Base-by-base conservation (phyloP, 2,329 filamentous ascomycete genomes). In the Fusarium temperatum region DNA sequence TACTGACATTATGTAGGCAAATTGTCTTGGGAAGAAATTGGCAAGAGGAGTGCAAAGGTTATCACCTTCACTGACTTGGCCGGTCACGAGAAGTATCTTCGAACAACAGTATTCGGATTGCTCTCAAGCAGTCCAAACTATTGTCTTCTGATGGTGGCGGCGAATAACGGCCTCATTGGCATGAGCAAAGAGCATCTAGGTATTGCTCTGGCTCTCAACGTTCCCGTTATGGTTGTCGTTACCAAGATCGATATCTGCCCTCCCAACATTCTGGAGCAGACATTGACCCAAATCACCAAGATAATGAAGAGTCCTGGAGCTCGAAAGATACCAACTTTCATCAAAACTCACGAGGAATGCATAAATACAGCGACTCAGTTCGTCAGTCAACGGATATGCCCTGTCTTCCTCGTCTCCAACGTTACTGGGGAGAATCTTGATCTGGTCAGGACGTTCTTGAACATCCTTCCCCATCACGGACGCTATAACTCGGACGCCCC, bases 221-320 rank as follows among this genome's bases (percentile, higher is more conserved):
- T 99, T 17, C 96, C 96, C 1, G 94, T 99, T 77, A 97, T 99
- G 94, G 95, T 98, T 8, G 92, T 98, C 74, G 91, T 98, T 72
- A 99, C 96, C 82, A 99, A 98, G 86, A 98, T 98, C 74, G 96
- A 98, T 81, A 98, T 98, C 63, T 98, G 96, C 82, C 96, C 96
- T 28, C 95, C 96, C 4, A 93, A 98, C 75, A 98, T 99, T 78
- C 87, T 99, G 30, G 91, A 97, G 83, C 93, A 98, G 85, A 99
- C 96, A 28, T 91, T 98, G 51, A 93, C 91, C 17, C 96, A 98
- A 82, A 90, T 99, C 72, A 96, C 91, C 60, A 94, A 95, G 80
- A 98, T 99, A 58, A 87, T 99, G 75, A 98, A 98, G 82, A 97
- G 94, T 63, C 95, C 95, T 1, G 96, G 95, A 7, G 96, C 96